Evolutionary conservation across 2,329 filamentous ascomycete genomes (phyloP), one percentile per base, ranked within the genome.

Genomic region (Periconia sp.): DNA sequence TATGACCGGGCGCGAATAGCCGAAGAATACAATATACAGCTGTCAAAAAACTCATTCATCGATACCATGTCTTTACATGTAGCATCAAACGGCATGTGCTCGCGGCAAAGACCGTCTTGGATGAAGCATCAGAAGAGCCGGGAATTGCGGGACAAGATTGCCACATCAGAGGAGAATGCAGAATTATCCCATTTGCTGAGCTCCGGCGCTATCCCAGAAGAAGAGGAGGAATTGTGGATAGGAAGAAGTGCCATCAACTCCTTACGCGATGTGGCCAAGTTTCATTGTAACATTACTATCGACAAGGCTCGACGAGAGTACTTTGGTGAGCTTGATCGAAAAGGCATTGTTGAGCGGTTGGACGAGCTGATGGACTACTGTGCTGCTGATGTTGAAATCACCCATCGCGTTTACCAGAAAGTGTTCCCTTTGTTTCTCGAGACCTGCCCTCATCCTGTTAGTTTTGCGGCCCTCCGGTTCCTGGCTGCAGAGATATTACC

Each of bases 1-100:
- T 99, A 95, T 66, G 94, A 99, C 65, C 82, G 94, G 17, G 92
- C 92, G 12, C 82, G 95, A 24, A 83, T 96, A 40, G 72, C 85
- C 15, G 94, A 99, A 66, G 94, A 99, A 67, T 99, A 99, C 66
- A 81, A 86, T 59, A 71, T 97, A 28, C 77, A 83, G 40, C 92
- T 96, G 68, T 87, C 89, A 1, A 83, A 84, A 26, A 97, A 91
- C 56, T 87, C 83, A 30, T 99, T 96, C 65, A 73, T 99, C 37
- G 94, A 99, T 67, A 99, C 94, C 21, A 99, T 99, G 94, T 97
- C 92, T 2, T 76, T 99, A 15, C 94, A 99, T 66, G 92, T 96
- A 6, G 95, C 95, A 2, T 92, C 96, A 17, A 99, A 99, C 65
- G 94, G 94, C 50, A 99, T 99, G 94, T 99, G 94, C 71, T 97